Percentiles rank a stretch among this genome's conserved stretches.
Conservation (phyloP, 2,329 filamentous ascomycete species). For the Blumeria hordei region DNA sequence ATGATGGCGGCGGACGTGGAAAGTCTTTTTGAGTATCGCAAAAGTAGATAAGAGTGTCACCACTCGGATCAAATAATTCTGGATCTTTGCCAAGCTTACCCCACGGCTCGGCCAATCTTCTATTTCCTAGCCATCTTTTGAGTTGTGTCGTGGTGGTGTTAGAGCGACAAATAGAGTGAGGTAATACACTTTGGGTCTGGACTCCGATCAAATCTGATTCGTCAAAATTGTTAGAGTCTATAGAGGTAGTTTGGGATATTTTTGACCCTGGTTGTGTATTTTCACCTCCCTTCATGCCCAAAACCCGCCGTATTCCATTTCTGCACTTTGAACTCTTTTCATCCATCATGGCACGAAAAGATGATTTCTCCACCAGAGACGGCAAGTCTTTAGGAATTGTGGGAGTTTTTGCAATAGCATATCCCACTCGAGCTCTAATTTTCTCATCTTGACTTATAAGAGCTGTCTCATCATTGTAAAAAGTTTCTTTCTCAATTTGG, state of each 20-base stretch:
- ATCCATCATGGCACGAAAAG: slow-evolving; percentile 26
- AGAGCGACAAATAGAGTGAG: slow-evolving; percentile 15
- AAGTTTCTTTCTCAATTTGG: neutral
- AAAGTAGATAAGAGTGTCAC: slow-evolving; percentile 33
- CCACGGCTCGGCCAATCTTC: slow-evolving; percentile 25
- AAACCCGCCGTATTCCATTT: slow-evolving; percentile 27
- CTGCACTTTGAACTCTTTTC: slow-evolving; percentile 30
- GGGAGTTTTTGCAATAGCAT: slow-evolving; percentile 7
- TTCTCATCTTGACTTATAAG: slow-evolving; percentile 1
- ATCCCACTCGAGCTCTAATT: slow-evolving; percentile 3
- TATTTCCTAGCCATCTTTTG: slow-evolving; percentile 28
- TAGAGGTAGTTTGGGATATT: slow-evolving; percentile 4
- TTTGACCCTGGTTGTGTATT: slow-evolving; percentile 4
- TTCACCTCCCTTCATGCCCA: slow-evolving; percentile 24
- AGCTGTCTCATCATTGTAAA: neutral
- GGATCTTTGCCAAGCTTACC: slow-evolving; percentile 34
- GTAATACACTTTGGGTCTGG: slow-evolving; percentile 17
- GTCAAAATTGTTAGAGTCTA: slow-evolving; percentile 6
- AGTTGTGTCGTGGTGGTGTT: slow-evolving; percentile 17
- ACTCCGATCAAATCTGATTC: neutral
- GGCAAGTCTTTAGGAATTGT: slow-evolving; percentile 14
- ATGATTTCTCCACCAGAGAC: slow-evolving; percentile 29
- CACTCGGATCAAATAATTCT: slow-evolving; percentile 35
- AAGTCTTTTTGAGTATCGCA: slow-evolving; percentile 7
- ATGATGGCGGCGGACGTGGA: slow-evolving; percentile 20